Percentiles rank a stretch among this genome's conserved stretches.
phyloP scores from a whole-genome alignment of 2,329 filamentous ascomycete genomes.

The Aspergillus quadricinctus region DNA sequence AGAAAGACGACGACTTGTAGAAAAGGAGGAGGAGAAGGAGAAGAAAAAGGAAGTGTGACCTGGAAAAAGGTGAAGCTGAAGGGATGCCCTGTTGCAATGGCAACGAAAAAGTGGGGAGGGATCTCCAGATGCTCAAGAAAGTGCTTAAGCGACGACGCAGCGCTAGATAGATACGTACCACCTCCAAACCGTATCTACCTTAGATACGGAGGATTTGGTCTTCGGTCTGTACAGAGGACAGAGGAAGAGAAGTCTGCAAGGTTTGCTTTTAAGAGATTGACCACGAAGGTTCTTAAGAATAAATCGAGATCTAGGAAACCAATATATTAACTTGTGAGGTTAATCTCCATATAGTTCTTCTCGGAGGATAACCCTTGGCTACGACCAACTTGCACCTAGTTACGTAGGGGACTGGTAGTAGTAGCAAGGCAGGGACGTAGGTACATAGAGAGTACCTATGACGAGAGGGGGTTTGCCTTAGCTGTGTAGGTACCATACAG shows the following conservation, averaged over 20 bases:
- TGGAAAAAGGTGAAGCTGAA: slow-evolving; percentile 38
- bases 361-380: neutral
- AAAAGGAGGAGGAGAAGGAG: slow-evolving; percentile 19
- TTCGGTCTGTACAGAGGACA: neutral
- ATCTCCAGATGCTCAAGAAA: slow-evolving; percentile 31
- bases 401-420: neutral
- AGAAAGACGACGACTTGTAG: slow-evolving; percentile 6
- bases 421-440: neutral
- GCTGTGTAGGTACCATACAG: neutral
- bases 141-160: slow-evolving; percentile 19
- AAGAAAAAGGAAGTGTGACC: slow-evolving; percentile 18
- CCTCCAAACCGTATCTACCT: neutral
- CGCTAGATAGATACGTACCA: neutral
- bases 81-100: slow-evolving; percentile 40
- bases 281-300: neutral
- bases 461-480: neutral
- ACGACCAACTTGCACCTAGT: neutral
- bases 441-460: neutral
- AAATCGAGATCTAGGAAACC: neutral
- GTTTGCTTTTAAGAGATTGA: neutral
- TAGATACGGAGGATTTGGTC: neutral
- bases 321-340: neutral
- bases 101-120: slow-evolving; percentile 39
- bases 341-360: neutral
- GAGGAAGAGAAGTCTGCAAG: neutral